These are phyloP conservation scores for Metarhizium humberi DNA, from an alignment of 2,329 filamentous ascomycete species.

Conservation along the genomic window DNA sequence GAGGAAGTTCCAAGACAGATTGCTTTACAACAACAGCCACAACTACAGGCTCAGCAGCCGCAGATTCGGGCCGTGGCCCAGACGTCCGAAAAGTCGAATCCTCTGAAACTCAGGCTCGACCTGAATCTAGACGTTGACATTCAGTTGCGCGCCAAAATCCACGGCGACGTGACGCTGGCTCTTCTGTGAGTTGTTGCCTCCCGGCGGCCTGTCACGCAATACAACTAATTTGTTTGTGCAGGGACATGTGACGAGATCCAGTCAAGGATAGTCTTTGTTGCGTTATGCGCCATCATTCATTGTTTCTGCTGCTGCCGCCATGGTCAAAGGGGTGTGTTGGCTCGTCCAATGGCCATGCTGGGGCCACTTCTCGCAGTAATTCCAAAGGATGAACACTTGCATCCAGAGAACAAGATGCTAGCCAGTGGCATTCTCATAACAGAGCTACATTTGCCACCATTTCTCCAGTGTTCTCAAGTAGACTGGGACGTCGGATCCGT, in stretches of 20 bases:
- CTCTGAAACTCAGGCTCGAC: conserved; percentile 59
- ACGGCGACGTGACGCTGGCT: conserved; percentile 65
- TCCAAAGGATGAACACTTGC: too few relatives aligned
- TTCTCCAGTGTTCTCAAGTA: too few relatives aligned
- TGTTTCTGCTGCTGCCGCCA: too few relatives aligned
- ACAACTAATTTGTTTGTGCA: neutral
- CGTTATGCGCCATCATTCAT: too few relatives aligned
- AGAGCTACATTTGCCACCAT: too few relatives aligned
- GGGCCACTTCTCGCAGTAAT: too few relatives aligned
- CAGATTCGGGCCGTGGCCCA: neutral
- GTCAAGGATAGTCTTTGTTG: neutral
- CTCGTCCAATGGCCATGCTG: too few relatives aligned
- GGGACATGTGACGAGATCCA: neutral
- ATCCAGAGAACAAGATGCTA: too few relatives aligned
- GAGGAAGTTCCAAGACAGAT: neutral
- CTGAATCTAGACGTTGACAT: conserved; percentile 74
- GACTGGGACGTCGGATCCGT: too few relatives aligned
- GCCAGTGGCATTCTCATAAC: too few relatives aligned
- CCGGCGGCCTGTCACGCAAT: too few relatives aligned
- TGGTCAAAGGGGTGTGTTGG: too few relatives aligned
- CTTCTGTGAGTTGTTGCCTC: conserved; percentile 46
- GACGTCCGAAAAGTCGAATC: conserved; percentile 35
- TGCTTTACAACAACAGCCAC: neutral
- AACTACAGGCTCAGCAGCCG: neutral
- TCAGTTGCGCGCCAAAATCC: conserved; percentile 68